Evolutionary conservation across 495 filamentous ascomycete species (phyloP), one percentile per base, ranked within the genome.

Genomic region (Penicillium antarcticum): DNA sequence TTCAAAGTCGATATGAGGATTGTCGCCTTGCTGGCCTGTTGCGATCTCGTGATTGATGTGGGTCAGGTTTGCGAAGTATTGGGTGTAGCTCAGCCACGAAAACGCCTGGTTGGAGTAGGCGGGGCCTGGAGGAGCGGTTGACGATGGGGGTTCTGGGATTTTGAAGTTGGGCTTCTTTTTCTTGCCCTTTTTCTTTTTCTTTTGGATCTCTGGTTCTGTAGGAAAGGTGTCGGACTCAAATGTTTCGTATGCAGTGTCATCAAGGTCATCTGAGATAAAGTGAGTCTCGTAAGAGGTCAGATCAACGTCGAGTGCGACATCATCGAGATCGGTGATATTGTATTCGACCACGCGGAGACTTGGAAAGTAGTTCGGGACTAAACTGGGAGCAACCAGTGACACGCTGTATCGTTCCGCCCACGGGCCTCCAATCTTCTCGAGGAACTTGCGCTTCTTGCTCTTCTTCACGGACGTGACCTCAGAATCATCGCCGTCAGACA

Each of bases 21-120:
- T 79, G 26, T 82, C 53, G n/a, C 16, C 39, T 55, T 45, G n/a
- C 17, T 44, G 17, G 32, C 40, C 9, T 4, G 57, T 41, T 2
- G 50, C 51, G 51, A 80, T 73, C 57, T 85, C 77, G 38, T 85
- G 86, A 64, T 97, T 95, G 73, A 95, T 85, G 51, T 79, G 70
- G 0, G 95, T 97, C 2, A 99, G 73, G 69, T 99, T 99, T 37
- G 92, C 91, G 66, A 79, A 96, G 71, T 95, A 97, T 58, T 99
- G 94, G 4, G 83, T 91, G 62, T 87, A 97, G 9, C 87, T 77
- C 2, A 88, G 75, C 53, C 87, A 72, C 0, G 88, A 86, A 19
- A 96, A 74, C 0, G 89, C 70, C 64, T 99, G 95, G 24, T 87
- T 84, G 3, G 86, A 92, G 67, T 99, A 97, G 3, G 89, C 95